Evolutionary conservation across 2,329 filamentous ascomycete genomes (phyloP).

Genomic region (Penicillium thymicola): DNA sequence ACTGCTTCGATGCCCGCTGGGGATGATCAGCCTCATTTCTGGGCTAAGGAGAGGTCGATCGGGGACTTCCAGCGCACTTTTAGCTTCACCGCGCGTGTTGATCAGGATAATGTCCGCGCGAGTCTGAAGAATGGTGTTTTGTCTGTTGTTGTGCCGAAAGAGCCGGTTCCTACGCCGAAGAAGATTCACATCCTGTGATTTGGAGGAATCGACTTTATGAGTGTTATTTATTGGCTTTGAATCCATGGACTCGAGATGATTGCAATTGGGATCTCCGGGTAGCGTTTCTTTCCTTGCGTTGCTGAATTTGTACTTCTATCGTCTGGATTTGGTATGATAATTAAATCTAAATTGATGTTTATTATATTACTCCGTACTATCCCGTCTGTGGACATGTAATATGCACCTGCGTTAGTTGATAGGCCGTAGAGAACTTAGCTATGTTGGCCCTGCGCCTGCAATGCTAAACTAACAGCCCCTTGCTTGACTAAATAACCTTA

Average conservation of each 20-base stretch:
- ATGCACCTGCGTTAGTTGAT: neutral
- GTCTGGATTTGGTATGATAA: neutral
- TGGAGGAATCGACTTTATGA: neutral
- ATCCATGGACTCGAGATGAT: neutral
- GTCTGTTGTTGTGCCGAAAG: constrained; percentile 55
- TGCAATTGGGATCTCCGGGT: constrained; percentile 2
- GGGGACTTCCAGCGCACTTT: constrained; percentile 58
- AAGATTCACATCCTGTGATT: constrained; percentile 54
- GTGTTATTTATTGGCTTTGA: neutral
- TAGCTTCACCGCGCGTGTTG: constrained; percentile 53
- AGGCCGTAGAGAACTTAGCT: neutral
- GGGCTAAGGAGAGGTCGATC: constrained; percentile 56
- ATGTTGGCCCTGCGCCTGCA: neutral
- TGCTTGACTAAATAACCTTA: neutral
- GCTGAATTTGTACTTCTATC: neutral
- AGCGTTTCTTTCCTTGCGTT: neutral
- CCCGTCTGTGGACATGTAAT: neutral
- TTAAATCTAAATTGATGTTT: neutral
- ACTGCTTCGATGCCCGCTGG: constrained; percentile 12
- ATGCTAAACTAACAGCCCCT: neutral
- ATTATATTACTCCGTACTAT: neutral
- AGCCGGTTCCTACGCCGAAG: constrained; percentile 46
- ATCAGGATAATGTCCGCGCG: constrained; percentile 58
- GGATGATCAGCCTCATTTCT: constrained; percentile 45
- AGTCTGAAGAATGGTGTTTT: constrained; percentile 59